Evolutionary conservation across 1,139 yeast species (phyloP), one percentile per base, ranked within the genome.

Genomic region (Candida sp.): DNA sequence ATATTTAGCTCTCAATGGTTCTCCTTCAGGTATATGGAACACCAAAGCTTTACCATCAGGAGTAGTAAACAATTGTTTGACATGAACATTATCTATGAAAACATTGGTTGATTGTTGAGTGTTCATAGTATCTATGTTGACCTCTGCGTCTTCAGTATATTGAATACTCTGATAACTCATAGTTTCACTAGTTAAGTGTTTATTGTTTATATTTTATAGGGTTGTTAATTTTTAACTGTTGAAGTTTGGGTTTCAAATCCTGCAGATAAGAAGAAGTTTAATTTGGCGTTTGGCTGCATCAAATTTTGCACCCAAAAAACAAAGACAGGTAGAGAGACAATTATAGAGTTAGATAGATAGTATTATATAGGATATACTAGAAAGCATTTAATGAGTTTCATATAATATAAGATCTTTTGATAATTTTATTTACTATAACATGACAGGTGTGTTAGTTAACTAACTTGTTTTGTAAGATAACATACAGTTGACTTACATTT

Each of bases 1-100:
- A 44, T 57, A 64, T 30, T 55, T 51, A 11, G 53, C 47, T 34
- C 61, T 49, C 11, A 54, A 48, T 5, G 61, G 58, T 39, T 63
- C 69, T 23, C 48, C 49, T 8, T 39, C 36, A 3, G 62, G 60
- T 32, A 66, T 56, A 37, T 51, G 56, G 42, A 66, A 64, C 15
- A 54, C 43, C 47, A 64, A 44, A 22, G 66, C 53, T 6, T 48
- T 43, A 3, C 57, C 56, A 23, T 45, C 46, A 5, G 34, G 37
- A 35, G 34, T 37, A 11, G 39, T 37, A 23, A 37, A 37, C 22
- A 37, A 37, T 29, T 30, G 22, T 32, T 37, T 37, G 22, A 37
- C 39, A 15, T 37, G 32, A 23, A 36, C 38, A 5, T 32, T 32
- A 21, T 19, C 39, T 21, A 27, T 25, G 21, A 37, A 19, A 19